Evolutionary conservation across 192 early-diverging fungal species (phyloP).

Genomic region (Oehlia diaphana): DNA sequence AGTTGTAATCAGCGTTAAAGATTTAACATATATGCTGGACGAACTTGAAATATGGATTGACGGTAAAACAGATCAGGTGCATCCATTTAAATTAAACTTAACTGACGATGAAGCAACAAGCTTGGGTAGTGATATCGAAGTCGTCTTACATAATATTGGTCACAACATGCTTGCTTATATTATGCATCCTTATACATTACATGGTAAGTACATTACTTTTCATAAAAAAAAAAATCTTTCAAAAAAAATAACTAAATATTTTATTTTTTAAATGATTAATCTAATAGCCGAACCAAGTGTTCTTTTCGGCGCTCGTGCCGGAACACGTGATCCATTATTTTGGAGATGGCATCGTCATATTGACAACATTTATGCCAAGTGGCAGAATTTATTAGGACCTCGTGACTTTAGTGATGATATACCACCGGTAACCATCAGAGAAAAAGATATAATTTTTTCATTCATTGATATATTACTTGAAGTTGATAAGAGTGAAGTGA

Average conservation of each 20-base stretch:
- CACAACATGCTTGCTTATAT: neutral
- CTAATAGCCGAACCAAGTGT: neutral
- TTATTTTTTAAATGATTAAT: no score
- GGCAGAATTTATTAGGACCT: neutral
- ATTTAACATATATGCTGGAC: neutral
- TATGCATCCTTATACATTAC: conserved; percentile 12
- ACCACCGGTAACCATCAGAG: neutral
- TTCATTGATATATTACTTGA: conserved; percentile 1
- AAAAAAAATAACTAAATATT: no score
- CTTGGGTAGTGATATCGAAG: neutral
- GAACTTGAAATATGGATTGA: neutral
- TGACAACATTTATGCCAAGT: neutral
- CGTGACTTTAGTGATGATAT: neutral
- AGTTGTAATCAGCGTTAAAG: neutral
- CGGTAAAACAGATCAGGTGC: no score
- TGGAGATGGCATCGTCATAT: conserved; percentile 22
- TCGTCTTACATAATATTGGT: conserved; percentile 1
- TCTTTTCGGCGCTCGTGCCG: conserved; percentile 1
- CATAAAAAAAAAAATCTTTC: no score
- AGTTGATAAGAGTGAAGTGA: neutral
- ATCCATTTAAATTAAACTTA: neutral
- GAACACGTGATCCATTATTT: conserved; percentile 9
- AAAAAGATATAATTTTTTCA: neutral
- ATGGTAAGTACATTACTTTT: neutral
- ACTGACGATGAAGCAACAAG: neutral